Base-by-base conservation (phyloP, 768 basidiomycete genomes). In the Naematelia encephala region DNA sequence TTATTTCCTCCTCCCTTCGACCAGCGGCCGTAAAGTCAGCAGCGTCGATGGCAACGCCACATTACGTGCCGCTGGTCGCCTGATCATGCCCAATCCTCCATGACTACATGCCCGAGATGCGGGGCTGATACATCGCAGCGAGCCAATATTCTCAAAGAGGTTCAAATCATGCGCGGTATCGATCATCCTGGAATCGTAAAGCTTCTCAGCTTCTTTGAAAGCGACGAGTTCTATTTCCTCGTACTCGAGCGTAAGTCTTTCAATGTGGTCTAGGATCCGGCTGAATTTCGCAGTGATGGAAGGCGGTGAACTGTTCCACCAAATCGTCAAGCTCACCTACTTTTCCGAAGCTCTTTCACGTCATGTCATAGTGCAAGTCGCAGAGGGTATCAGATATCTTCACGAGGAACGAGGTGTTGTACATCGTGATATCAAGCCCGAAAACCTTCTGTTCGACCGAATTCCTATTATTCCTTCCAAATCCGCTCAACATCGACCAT, bases 371-470 rank as follows among this genome's bases (percentile, higher is more conserved):
- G 80, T 96, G 0, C 96, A 99, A 79, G 92, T 96, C 23, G 79
- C 79, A 16, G 83, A 90, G 14, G 96, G 90, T 19, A 97, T 99
- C 48, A 85, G 89, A 23, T 90, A 98, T 78, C 83, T 99, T 5
- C 96, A 99, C 75, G 93, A 98, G 76, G 96, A 97, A 76, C 87
- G 91, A 19, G 96, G 96, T 10, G 92, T 99, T 27, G 93, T 98
- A 1, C 96, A 99, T 76, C 90, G 96, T 30, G 96, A 99, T 73
- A 99, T 99, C 81, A 99, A 99, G 74, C 96, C 96, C 1, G 96
- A 98, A 73, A 99, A 98, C 74, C 81, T 99, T 14, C 81, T 99
- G 1, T 99, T 98, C 74, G 88, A 92, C 51, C 84, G 86, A 19
- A 94, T 97, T 77, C 90, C 91, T 28, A 88, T 94, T 72, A 80